A percentile compares a stretch with the other conserved stretches of the same genome.
phyloP scores from a whole-genome alignment of 1,284 basidiomycete genomes.

The Amylostereum areolatum region DNA sequence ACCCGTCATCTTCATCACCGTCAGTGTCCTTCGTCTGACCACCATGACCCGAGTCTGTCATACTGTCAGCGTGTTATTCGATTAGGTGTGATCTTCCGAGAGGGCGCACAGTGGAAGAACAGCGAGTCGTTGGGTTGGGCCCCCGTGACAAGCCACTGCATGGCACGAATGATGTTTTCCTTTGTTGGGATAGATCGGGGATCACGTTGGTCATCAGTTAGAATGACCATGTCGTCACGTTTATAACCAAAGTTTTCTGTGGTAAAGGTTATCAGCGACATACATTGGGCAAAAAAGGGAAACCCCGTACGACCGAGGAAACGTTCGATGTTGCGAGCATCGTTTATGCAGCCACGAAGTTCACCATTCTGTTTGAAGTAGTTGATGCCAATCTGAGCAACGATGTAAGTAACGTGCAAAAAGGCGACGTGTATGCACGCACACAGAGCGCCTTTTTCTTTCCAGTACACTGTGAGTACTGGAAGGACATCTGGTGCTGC shows the following conservation, averaged over 20 bases:
- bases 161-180: slow-evolving; percentile 83
- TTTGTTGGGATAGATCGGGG: slow-evolving; percentile 65
- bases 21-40: slow-evolving; percentile 74
- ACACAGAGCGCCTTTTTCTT: slow-evolving; percentile 78
- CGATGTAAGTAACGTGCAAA: neutral
- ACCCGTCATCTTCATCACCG: slow-evolving; percentile 64
- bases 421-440: slow-evolving; percentile 19
- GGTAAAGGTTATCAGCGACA: slow-evolving; percentile 1
- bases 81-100: slow-evolving; percentile 61
- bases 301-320: slow-evolving; percentile 61
- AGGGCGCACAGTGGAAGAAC: slow-evolving; percentile 81
- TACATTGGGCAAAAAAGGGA: neutral
- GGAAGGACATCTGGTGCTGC: slow-evolving; percentile 50
- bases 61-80: slow-evolving; percentile 68
- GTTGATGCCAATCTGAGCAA: slow-evolving; percentile 74
- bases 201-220: slow-evolving; percentile 72
- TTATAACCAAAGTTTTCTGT: slow-evolving; percentile 69
- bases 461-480: slow-evolving; percentile 82
- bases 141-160: slow-evolving; percentile 85
- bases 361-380: slow-evolving; percentile 62
- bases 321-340: slow-evolving; percentile 69
- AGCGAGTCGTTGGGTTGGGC: slow-evolving; percentile 81
- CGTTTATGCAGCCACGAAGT: slow-evolving; percentile 84
- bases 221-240: slow-evolving; percentile 78
- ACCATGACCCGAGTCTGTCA: slow-evolving; percentile 73